A percentile compares a stretch with the other conserved stretches of the same genome.
Conservation (phyloP, 805 yeast genomes). For the Myxozyma neotropica region DNA sequence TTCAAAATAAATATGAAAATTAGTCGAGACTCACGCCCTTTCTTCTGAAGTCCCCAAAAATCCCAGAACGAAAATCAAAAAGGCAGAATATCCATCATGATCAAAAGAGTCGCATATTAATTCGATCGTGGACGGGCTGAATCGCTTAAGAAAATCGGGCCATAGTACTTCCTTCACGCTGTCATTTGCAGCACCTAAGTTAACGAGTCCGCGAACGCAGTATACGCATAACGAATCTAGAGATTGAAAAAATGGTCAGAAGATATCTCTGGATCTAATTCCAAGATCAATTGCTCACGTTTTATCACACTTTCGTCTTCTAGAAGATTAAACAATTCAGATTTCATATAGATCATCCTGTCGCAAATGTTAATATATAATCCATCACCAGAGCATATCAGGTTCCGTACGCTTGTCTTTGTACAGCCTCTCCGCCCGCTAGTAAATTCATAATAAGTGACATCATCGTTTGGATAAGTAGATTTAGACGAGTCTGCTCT, state of each 20-base stretch:
- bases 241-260: not conserved
- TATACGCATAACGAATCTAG: not conserved
- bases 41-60: constrained; percentile 13
- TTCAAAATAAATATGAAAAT: too few relatives aligned
- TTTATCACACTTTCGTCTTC: constrained; percentile 4
- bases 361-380: not conserved
- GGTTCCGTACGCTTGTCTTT: constrained; percentile 14
- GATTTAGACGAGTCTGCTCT: not conserved
- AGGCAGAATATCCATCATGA: constrained; percentile 15
- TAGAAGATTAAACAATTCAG: constrained; percentile 8
- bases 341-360: not conserved
- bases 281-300: too few relatives aligned
- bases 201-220: constrained; percentile 18
- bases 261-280: too few relatives aligned
- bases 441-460: constrained; percentile 21
- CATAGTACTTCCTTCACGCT: constrained; percentile 3
- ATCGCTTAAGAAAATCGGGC: constrained; percentile 12
- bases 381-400: not conserved
- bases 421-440: constrained; percentile 20
- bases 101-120: constrained; percentile 1
- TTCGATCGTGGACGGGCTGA: not conserved
- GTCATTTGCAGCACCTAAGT: constrained; percentile 23
- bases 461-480: constrained; percentile 2
- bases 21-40: constrained; percentile 10
- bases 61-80: constrained; percentile 25